Evolutionary conservation across 768 basidiomycete species (phyloP).

Genomic region (Chalciporus piperatus): DNA sequence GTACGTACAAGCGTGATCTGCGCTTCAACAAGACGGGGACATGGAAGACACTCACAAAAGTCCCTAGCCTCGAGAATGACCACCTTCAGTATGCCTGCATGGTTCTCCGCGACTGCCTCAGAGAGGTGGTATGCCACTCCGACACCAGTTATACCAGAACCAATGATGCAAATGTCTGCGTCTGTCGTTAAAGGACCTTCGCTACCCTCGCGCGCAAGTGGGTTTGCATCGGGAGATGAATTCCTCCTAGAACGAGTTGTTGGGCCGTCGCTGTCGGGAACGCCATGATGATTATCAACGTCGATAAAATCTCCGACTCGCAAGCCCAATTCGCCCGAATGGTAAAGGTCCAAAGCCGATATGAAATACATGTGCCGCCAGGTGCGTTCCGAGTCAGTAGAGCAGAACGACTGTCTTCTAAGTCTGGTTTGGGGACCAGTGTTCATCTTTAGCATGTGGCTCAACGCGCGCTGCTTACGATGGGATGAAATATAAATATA

Average conservation of each 20-base stretch:
- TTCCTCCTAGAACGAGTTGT: slow-evolving; percentile 68
- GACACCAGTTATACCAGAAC: slow-evolving; percentile 77
- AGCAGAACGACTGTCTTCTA: no score
- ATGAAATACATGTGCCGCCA: background rate
- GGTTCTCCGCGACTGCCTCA: slow-evolving; percentile 19
- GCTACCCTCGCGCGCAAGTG: slow-evolving; percentile 66
- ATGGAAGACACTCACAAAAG: slow-evolving; percentile 58
- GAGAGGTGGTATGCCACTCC: slow-evolving; percentile 73
- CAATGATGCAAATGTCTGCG: slow-evolving; percentile 76
- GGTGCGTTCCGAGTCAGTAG: no score
- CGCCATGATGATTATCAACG: background rate
- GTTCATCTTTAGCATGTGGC: no score
- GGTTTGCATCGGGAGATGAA: slow-evolving; percentile 54
- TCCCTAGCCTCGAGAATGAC: slow-evolving; percentile 82
- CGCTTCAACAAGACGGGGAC: background rate
- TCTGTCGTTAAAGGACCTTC: slow-evolving; percentile 52
- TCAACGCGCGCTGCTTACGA: no score
- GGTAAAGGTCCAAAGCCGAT: background rate
- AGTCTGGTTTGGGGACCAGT: no score
- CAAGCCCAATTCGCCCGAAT: background rate
- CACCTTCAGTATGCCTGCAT: slow-evolving; percentile 37
- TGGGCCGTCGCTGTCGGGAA: slow-evolving; percentile 9
- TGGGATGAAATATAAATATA: no score
- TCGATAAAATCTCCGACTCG: background rate
- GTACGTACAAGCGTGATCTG: background rate